Evolutionary conservation across 345 rosid species (phyloP), one percentile per base, ranked within the genome.

Genomic region (Sonneratia alba): DNA sequence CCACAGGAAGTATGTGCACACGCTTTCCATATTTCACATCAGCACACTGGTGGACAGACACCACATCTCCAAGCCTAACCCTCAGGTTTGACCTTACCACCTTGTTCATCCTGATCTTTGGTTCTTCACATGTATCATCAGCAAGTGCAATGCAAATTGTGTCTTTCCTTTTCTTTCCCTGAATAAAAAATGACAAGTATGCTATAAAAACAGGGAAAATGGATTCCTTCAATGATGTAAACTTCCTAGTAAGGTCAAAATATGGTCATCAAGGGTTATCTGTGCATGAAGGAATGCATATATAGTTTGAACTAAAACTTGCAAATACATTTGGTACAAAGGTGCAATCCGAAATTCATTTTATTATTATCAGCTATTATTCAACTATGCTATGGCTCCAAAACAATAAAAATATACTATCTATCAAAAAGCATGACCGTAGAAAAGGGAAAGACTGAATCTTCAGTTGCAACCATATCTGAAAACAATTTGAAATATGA

Each of bases 11-110:
- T 40, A 93, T 93, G 85, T 93, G 98, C 15, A 93, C 97, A 74
- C 97, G 94, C 81, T 88, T 89, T 24, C 98, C 97, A 70, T 93
- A 91, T 73, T 93, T 93, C 51, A 93, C 97, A 85, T 89, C 98
- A 19, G 93, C 88, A 72, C 97, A 91, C 59, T 89, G 97, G 76
- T 91, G 97, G 66, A 91, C 89, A 40, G 97, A 91, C 37, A 91
- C 83, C 72, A 91, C 97, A 79, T 91, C 96, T 49, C 97, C 96
- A 16, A 91, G 86, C 74, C 97, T 85, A 74, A 91, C 96, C 85
- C 96, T 91, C 81, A 91, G 82, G 84, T 91, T 91, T 2, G 93
- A 83, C 77, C 97, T 83, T 27, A 89, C 93, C 49, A 89, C 96
- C 74, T 89, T 91, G 75, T 91, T 91, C 97, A 91, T 91, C 78